These are phyloP conservation scores for Ophiostoma sp. DNA, from an alignment of 2,329 filamentous ascomycete genomes.

Conservation along the genomic window DNA sequence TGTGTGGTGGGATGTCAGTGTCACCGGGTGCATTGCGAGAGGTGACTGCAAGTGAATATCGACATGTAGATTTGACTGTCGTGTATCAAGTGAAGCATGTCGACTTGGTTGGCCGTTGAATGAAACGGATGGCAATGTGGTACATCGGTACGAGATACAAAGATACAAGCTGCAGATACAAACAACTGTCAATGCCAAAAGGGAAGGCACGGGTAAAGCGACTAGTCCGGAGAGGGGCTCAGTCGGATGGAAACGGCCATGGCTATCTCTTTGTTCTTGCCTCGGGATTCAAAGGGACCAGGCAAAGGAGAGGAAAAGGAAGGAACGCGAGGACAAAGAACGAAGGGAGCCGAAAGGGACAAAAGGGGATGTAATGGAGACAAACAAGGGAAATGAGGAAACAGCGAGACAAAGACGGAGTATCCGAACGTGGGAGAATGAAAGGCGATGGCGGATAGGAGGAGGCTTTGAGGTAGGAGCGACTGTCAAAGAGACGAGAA, in stretches of 20 bases:
- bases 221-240: not conserved
- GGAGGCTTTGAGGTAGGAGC: not conserved
- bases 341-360: not conserved
- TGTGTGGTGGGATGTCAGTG: not conserved
- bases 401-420: not conserved
- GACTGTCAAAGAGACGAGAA: not conserved
- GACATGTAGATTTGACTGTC: not conserved
- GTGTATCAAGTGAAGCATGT: not conserved
- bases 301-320: not conserved
- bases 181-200: not conserved
- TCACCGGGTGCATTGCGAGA: not conserved
- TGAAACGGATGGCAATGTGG: not conserved
- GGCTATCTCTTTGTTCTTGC: constrained; percentile 8
- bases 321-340: constrained; percentile 3
- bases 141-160: not conserved
- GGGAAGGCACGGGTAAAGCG: constrained; percentile 3
- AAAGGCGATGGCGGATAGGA: not conserved
- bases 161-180: not conserved
- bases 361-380: constrained; percentile 1
- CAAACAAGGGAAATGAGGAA: not conserved
- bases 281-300: not conserved
- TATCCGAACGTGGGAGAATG: not conserved
- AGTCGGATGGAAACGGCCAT: constrained; percentile 1
- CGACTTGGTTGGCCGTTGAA: not conserved
- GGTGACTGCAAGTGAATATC: not conserved